Evolutionary conservation across 768 basidiomycete species (phyloP).

Genomic region (Amanita rimosa): DNA sequence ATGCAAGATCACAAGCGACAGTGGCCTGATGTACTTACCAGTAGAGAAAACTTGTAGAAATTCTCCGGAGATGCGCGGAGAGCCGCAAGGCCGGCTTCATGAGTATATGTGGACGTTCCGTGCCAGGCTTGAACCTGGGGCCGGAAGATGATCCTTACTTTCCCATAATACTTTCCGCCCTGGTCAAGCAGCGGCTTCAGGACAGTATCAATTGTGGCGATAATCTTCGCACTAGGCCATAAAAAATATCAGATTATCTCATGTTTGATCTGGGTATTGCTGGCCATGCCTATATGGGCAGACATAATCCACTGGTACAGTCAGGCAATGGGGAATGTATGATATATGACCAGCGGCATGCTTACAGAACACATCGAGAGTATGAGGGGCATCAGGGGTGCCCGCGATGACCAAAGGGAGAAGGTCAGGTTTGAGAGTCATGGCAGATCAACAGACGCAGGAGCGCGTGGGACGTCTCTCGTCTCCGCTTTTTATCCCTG

Average conservation of each 20-base stretch:
- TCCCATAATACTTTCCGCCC: constrained; percentile 56
- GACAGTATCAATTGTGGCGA: constrained; percentile 44
- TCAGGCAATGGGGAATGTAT: neutral
- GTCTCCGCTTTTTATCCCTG: neutral
- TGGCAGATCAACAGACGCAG: constrained; percentile 14
- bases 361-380: constrained; percentile 71
- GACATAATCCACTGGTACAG: constrained; percentile 64
- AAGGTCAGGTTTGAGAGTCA: constrained; percentile 76
- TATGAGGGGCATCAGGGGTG: constrained; percentile 49
- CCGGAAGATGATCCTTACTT: constrained; percentile 64
- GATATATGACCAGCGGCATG: neutral
- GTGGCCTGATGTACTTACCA: constrained; percentile 26
- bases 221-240: constrained; percentile 42
- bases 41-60: constrained; percentile 71
- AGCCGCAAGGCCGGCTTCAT: constrained; percentile 80
- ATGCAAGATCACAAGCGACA: neutral
- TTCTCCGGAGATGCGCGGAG: constrained; percentile 59
- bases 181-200: constrained; percentile 47
- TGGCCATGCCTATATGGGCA: constrained; percentile 65
- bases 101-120: constrained; percentile 56
- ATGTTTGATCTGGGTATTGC: neutral
- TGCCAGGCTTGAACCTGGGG: constrained; percentile 79
- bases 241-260: neutral
- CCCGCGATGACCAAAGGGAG: constrained; percentile 56
- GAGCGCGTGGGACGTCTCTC: neutral